Conservation (phyloP, 306 rosid genomes). For the Trifolium dubium region DNA sequence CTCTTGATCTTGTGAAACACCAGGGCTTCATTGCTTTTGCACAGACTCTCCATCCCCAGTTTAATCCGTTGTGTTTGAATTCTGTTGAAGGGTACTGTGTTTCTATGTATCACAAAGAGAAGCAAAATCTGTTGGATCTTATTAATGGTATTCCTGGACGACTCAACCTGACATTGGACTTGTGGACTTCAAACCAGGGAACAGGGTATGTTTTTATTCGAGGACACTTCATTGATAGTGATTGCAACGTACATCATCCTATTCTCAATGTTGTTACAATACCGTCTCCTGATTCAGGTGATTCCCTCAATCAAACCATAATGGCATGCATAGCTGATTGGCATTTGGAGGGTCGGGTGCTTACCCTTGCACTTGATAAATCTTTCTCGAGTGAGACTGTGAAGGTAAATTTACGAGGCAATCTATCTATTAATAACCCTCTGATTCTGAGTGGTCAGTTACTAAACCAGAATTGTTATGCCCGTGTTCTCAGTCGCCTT, state of each 20-base stretch:
- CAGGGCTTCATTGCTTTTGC: constrained; percentile 70
- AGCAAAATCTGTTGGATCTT: constrained; percentile 66
- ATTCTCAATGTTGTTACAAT: constrained; percentile 72
- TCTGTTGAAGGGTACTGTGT: constrained; percentile 64
- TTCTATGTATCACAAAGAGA: constrained; percentile 63
- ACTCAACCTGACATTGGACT: constrained; percentile 78
- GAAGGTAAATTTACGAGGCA: constrained; percentile 64
- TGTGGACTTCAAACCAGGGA: constrained; percentile 73
- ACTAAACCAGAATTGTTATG: constrained; percentile 73
- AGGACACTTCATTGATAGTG: constrained; percentile 84
- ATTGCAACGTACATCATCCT: constrained; percentile 75
- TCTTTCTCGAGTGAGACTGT: constrained; percentile 62
- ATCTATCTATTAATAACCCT: constrained; percentile 74
- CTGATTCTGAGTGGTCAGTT: constrained; percentile 80
- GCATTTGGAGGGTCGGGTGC: constrained; percentile 74
- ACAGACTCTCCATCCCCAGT: constrained; percentile 77
- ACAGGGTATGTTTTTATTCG: constrained; percentile 69
- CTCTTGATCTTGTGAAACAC: constrained; percentile 85
- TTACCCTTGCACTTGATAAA: constrained; percentile 68
- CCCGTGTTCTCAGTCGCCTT: constrained; percentile 76
- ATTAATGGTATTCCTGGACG: constrained; percentile 70
- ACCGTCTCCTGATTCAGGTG: constrained; percentile 66
- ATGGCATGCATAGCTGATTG: constrained; percentile 75
- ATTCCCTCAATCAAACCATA: constrained; percentile 63
- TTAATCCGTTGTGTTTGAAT: constrained; percentile 49